Evolutionary conservation across 768 basidiomycete genomes (phyloP).

Genomic region (Amanita rimosa): DNA sequence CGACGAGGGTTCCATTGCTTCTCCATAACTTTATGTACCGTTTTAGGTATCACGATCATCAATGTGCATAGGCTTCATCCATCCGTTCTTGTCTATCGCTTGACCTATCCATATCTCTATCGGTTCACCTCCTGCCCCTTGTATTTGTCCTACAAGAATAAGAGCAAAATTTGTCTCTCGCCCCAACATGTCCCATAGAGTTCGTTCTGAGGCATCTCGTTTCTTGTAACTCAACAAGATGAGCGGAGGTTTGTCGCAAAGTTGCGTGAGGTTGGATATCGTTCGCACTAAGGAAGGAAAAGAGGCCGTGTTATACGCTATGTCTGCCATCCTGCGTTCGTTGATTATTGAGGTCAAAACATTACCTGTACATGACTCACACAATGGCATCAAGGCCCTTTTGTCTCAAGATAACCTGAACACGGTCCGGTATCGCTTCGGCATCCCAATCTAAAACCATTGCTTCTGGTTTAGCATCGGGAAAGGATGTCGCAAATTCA

Average conservation of each 20-base stretch:
- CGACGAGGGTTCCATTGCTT: conserved; percentile 13
- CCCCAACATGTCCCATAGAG: conserved; percentile 53
- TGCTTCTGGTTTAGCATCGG: conserved; percentile 18
- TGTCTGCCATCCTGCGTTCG: conserved; percentile 77
- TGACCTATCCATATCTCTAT: conserved; percentile 64
- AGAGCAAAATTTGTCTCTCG: conserved; percentile 42
- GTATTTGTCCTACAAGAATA: conserved; percentile 33
- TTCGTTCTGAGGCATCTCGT: conserved; percentile 65
- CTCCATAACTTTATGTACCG: neutral
- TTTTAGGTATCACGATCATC: neutral
- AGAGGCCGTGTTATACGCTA: conserved; percentile 82
- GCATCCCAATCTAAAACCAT: conserved; percentile 71
- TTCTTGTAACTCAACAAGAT: conserved; percentile 82
- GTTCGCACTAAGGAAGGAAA: conserved; percentile 74
- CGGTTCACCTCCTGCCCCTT: conserved; percentile 50
- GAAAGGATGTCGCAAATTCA: conserved; percentile 27
- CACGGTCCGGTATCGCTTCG: conserved; percentile 34
- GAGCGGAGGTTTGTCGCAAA: conserved; percentile 21
- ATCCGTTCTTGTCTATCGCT: neutral
- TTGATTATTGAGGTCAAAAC: neutral
- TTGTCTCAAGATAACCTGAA: conserved; percentile 21
- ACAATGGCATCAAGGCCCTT: conserved; percentile 49
- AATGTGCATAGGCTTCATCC: neutral
- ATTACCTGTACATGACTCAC: conserved; percentile 28
- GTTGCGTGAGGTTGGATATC: conserved; percentile 35